phyloP scores from a whole-genome alignment of 441 rosid genomes.

The Hura crepitans region DNA sequence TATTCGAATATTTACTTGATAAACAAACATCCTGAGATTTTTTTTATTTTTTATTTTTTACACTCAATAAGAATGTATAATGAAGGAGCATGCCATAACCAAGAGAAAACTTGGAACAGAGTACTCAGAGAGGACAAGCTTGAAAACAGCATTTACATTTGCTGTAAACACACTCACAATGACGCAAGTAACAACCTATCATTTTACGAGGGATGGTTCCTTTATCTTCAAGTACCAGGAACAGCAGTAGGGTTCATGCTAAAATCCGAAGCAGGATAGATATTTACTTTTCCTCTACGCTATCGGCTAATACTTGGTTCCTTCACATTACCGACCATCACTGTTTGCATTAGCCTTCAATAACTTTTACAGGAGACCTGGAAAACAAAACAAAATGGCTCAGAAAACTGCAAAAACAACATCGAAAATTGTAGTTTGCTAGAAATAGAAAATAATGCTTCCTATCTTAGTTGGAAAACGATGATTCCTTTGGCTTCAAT shows the following conservation, averaged over 20 bases:
- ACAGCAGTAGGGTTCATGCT: background rate
- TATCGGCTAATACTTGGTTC: constrained; percentile 9
- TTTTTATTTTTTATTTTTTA: background rate
- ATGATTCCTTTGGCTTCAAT: background rate
- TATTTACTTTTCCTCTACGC: background rate
- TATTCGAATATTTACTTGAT: background rate
- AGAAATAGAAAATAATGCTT: background rate
- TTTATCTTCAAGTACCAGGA: background rate
- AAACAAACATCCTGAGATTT: background rate
- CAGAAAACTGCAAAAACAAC: background rate
- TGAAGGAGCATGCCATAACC: background rate
- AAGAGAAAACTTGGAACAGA: background rate
- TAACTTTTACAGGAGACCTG: constrained; percentile 73
- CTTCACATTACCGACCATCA: background rate
- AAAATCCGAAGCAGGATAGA: background rate
- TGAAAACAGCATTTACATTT: background rate
- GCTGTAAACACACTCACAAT: constrained; percentile 3
- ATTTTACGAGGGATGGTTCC: background rate
- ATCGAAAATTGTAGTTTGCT: background rate
- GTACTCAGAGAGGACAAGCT: background rate
- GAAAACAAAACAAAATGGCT: constrained; percentile 20
- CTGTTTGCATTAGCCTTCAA: constrained; percentile 53
- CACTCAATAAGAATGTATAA: background rate
- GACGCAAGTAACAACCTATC: background rate
- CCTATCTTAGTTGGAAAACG: background rate